phyloP scores from a whole-genome alignment of 208 protist species.

The Crithidia brevicula region DNA sequence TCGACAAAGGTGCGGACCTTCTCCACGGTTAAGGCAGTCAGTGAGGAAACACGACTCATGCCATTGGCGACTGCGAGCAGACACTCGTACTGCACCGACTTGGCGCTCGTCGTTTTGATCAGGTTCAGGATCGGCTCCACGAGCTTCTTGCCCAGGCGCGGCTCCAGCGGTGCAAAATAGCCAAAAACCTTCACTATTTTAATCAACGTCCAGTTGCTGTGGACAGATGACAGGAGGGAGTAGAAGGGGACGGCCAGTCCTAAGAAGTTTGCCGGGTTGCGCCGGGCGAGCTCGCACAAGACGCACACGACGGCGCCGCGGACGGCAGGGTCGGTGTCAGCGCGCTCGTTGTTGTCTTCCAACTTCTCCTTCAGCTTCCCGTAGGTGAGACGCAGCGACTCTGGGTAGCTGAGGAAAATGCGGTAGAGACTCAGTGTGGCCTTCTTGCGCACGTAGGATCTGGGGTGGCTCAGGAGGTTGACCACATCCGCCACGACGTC shows the following conservation, averaged over 20 bases:
- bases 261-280: constrained; percentile 98
- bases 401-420: constrained; percentile 97
- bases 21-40: constrained; percentile 93
- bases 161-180: constrained; percentile 95
- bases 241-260: constrained; percentile 97
- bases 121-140: constrained; percentile 96
- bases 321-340: constrained; percentile 89
- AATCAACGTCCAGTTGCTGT: constrained; percentile 99
- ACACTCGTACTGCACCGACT: constrained; percentile 97
- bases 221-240: constrained; percentile 92
- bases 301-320: constrained; percentile 97
- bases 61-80: constrained; percentile 94
- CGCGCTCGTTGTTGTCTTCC: constrained; percentile 89
- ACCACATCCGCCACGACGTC: constrained; percentile 97
- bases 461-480: constrained; percentile 86
- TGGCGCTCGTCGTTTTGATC: constrained; percentile 96
- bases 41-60: constrained; percentile 74
- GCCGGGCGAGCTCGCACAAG: constrained; percentile 97
- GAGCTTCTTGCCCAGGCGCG: constrained; percentile 98
- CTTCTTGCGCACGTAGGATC: constrained; percentile 96
- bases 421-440: constrained; percentile 96
- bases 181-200: constrained; percentile 99
- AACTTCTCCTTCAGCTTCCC: constrained; percentile 97
- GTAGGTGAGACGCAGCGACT: constrained; percentile 96
- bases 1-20: constrained; percentile 97